Percentiles rank a stretch among this genome's conserved stretches.
phyloP scores from a whole-genome alignment of 305 asterid genomes.

The Rubia tinctorum region DNA sequence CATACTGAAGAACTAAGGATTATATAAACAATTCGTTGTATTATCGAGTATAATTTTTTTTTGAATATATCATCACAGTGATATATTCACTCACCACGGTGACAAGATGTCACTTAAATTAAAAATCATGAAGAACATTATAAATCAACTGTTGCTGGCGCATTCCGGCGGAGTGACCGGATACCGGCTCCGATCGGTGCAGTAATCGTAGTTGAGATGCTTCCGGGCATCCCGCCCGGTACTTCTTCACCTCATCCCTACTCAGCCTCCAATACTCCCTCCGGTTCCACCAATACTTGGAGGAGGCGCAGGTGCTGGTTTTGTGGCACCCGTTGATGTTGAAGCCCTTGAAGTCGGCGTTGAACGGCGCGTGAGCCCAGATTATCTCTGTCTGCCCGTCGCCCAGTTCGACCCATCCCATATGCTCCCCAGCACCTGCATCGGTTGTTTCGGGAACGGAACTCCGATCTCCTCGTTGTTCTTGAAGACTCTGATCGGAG shows the following conservation, averaged over 20 bases:
- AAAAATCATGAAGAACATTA: not conserved
- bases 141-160: not conserved
- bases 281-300: not conserved
- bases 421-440: constrained; percentile 46
- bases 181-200: not conserved
- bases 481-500: constrained; percentile 55
- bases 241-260: not conserved
- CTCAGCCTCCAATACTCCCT: not conserved
- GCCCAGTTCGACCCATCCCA: constrained; percentile 78
- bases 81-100: too few species aligned
- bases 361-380: constrained; percentile 60
- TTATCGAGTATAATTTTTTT: too few species aligned
- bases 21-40: too few species aligned
- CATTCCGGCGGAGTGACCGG: constrained; percentile 7
- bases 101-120: too few species aligned
- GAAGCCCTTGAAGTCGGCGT: constrained; percentile 38
- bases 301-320: not conserved
- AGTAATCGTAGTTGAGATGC: not conserved
- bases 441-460: constrained; percentile 41
- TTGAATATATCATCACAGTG: too few species aligned
- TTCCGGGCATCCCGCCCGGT: not conserved
- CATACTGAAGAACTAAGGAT: too few species aligned
- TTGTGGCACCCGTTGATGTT: constrained; percentile 40
- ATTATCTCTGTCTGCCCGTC: constrained; percentile 45
- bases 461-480: constrained; percentile 37